These are phyloP conservation scores for Solanum boliviense DNA, from an alignment of 257 asterid genomes.

Conservation along the genomic window DNA sequence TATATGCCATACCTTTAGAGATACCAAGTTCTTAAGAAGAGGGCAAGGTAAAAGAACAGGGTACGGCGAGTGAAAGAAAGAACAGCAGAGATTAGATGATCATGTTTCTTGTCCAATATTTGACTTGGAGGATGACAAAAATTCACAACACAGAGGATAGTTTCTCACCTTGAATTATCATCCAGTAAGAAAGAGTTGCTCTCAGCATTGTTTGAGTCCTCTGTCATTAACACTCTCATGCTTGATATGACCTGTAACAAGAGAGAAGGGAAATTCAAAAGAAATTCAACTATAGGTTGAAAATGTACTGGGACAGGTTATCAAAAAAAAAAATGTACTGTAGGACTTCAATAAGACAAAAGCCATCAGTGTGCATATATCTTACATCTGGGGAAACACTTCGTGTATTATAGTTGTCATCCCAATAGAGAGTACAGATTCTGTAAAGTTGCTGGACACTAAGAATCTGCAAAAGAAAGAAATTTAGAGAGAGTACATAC, in stretches of 20 bases:
- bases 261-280: neutral
- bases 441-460: slow-evolving; percentile 98
- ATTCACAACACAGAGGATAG: neutral
- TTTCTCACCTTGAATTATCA: slow-evolving; percentile 71
- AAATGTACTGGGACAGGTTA: neutral
- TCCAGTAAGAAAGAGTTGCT: slow-evolving; percentile 87
- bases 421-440: slow-evolving; percentile 91
- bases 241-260: slow-evolving; percentile 73
- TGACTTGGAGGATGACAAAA: neutral
- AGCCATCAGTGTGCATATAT: neutral
- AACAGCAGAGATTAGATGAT: neutral
- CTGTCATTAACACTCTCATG: slow-evolving; percentile 96
- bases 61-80: neutral
- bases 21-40: neutral
- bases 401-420: slow-evolving; percentile 88
- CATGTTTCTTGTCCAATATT: neutral
- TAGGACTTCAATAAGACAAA: neutral
- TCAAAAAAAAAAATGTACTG: neutral
- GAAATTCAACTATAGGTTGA: neutral
- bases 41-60: neutral
- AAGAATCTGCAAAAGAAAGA: slow-evolving; percentile 47
- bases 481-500: neutral
- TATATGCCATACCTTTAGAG: neutral
- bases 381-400: slow-evolving; percentile 90
- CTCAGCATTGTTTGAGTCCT: slow-evolving; percentile 74